phyloP scores from a whole-genome alignment of 1,139 yeast genomes.

The Candida albicans region DNA sequence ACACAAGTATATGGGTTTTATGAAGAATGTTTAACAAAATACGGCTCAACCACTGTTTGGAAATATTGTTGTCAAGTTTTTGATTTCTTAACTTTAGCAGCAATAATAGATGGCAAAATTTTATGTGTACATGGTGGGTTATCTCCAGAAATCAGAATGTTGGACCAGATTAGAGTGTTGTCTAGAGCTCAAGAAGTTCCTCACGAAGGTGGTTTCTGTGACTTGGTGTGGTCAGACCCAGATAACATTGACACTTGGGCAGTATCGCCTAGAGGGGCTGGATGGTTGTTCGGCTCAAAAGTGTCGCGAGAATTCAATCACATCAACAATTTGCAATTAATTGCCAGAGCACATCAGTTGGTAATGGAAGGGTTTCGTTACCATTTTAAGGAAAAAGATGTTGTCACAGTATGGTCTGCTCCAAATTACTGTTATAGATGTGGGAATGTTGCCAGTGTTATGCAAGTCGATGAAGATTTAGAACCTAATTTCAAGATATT shows the following conservation, averaged over 20 bases:
- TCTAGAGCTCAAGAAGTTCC: conserved; percentile 99
- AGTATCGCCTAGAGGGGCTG: conserved; percentile 98
- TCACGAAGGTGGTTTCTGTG: conserved; percentile 98
- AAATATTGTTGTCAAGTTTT: conserved; percentile 95
- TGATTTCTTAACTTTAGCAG: conserved; percentile 89
- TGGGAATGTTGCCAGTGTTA: conserved; percentile 97
- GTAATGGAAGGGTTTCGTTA: conserved; percentile 98
- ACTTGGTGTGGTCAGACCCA: conserved; percentile 96
- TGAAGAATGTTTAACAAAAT: conserved; percentile 88
- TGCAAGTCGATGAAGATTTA: conserved; percentile 87
- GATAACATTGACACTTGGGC: conserved; percentile 99
- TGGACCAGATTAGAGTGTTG: conserved; percentile 91
- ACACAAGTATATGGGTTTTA: conserved; percentile 93
- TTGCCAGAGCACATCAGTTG: conserved; percentile 96
- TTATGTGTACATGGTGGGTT: conserved; percentile 96
- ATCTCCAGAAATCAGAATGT: conserved; percentile 96
- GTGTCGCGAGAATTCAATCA: conserved; percentile 94
- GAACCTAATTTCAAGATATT: conserved; percentile 91
- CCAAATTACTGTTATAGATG: conserved; percentile 98
- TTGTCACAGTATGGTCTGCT: conserved; percentile 97
- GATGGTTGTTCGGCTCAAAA: conserved; percentile 93
- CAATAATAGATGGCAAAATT: conserved; percentile 90
- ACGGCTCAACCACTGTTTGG: conserved; percentile 97
- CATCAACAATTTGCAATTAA: conserved; percentile 79
- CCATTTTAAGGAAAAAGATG: conserved; percentile 92